These are phyloP conservation scores for Prunus salicina DNA, from an alignment of 306 rosid species.

Conservation along the genomic window DNA sequence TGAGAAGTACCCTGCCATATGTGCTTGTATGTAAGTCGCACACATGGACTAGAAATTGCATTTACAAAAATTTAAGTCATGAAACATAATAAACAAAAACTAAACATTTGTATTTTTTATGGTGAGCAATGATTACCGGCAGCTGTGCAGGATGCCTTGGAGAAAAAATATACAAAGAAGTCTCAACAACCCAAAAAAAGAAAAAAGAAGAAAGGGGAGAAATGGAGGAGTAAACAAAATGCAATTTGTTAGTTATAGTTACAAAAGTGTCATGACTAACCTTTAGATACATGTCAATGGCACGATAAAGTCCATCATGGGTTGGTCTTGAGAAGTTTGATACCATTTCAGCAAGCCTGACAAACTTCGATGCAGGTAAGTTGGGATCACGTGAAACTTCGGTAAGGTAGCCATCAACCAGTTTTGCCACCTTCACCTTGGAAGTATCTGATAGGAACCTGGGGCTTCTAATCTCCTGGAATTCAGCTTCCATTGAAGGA, in stretches of 20 bases:
- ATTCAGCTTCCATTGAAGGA: conserved; percentile 50
- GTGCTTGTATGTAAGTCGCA: not conserved
- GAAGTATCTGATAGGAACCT: conserved; percentile 50
- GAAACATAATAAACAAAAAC: not conserved
- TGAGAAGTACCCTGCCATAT: not conserved
- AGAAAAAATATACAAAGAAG: not conserved
- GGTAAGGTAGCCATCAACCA: conserved; percentile 81
- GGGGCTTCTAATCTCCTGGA: conserved; percentile 65
- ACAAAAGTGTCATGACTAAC: conserved; percentile 27
- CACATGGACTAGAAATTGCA: not conserved
- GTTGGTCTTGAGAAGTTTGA: conserved; percentile 65
- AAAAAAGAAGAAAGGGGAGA: not conserved
- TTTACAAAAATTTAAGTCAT: not conserved
- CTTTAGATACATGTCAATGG: conserved; percentile 87
- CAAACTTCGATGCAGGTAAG: conserved; percentile 53
- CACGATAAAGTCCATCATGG: conserved; percentile 88
- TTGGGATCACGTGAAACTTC: conserved; percentile 76
- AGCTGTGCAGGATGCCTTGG: not conserved
- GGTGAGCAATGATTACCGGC: not conserved
- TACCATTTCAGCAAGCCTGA: conserved; percentile 60
- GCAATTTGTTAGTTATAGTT: not conserved
- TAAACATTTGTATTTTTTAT: not conserved
- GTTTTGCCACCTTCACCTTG: conserved; percentile 69
- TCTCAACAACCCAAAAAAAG: not conserved
- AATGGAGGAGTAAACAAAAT: not conserved